phyloP scores from a whole-genome alignment of 345 rosid genomes.

The Microthlaspi erraticum region DNA sequence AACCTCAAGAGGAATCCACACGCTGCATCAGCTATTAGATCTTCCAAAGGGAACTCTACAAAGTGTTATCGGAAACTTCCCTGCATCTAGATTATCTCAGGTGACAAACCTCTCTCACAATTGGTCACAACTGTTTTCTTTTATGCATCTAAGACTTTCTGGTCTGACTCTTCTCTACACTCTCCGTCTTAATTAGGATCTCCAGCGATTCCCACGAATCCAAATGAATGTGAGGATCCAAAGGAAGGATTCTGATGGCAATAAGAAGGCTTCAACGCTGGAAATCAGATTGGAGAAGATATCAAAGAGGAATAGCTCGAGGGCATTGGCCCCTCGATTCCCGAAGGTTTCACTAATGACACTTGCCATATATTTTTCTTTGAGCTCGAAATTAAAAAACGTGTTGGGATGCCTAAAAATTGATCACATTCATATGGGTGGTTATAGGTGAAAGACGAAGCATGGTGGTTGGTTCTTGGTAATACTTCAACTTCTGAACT shows the following conservation, averaged over 20 bases:
- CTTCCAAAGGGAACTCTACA: constrained; percentile 65
- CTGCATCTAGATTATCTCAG: constrained; percentile 66
- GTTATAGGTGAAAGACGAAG: constrained; percentile 83
- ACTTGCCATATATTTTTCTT: constrained; percentile 3
- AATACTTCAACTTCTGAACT: constrained; percentile 68
- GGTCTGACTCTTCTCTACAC: constrained; percentile 15
- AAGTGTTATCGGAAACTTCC: constrained; percentile 60
- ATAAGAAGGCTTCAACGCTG: constrained; percentile 47
- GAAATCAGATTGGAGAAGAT: constrained; percentile 76
- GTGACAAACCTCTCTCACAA: constrained; percentile 44
- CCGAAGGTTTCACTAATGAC: constrained; percentile 71
- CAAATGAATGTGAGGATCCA: constrained; percentile 68
- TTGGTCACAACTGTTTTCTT: constrained; percentile 7
- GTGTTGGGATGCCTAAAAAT: background rate
- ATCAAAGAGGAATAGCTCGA: constrained; percentile 61
- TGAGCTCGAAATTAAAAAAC: constrained; percentile 11
- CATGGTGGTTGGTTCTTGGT: constrained; percentile 95
- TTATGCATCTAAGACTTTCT: background rate
- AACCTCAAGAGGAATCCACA: constrained; percentile 58
- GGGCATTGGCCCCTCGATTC: constrained; percentile 88
- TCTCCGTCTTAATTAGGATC: constrained; percentile 58
- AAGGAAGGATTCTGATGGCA: constrained; percentile 53
- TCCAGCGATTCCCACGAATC: constrained; percentile 73
- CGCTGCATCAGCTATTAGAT: constrained; percentile 71
- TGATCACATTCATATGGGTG: constrained; percentile 25